A percentile compares a stretch with the other conserved stretches of the same genome.
phyloP scores from a whole-genome alignment of 2,329 filamentous ascomycete species.

The Stachybotrys chartarum region DNA sequence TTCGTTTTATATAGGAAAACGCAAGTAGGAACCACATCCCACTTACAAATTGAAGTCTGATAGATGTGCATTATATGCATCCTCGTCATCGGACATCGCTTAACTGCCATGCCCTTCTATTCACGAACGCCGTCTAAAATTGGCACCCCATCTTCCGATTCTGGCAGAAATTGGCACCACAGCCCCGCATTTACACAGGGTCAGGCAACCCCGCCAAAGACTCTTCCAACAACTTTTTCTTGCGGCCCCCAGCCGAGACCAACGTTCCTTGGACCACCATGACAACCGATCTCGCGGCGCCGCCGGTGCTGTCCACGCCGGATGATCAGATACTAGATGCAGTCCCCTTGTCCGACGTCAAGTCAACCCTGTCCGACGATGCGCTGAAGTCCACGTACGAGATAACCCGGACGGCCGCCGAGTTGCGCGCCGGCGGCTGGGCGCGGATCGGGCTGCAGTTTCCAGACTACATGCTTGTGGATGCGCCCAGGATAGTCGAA shows the following conservation, averaged over 20 bases:
- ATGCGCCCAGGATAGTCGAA: constrained; percentile 75
- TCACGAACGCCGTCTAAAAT: background rate
- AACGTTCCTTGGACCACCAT: constrained; percentile 20
- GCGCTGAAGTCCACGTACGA: constrained; percentile 77
- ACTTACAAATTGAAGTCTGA: too few relatives aligned
- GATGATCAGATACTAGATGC: constrained; percentile 52
- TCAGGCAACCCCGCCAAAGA: constrained; percentile 4
- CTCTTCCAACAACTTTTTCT: constrained; percentile 3
- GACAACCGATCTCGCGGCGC: constrained; percentile 38
- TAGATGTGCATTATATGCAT: too few relatives aligned
- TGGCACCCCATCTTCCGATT: background rate
- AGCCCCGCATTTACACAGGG: constrained; percentile 22
- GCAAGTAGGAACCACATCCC: too few relatives aligned
- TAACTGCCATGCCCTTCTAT: background rate
- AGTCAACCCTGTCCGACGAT: constrained; percentile 45
- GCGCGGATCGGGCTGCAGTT: constrained; percentile 85
- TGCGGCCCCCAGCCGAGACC: background rate
- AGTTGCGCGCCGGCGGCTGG: constrained; percentile 69
- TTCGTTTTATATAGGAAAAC: too few relatives aligned
- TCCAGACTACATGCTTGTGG: constrained; percentile 82
- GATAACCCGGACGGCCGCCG: constrained; percentile 67
- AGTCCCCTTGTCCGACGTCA: constrained; percentile 24
- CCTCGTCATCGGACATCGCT: too few relatives aligned
- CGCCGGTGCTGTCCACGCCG: constrained; percentile 58
- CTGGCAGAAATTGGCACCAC: constrained; percentile 8